Evolutionary conservation across 352 stramenopile genomes (phyloP).

Genomic region (Globisporangium solare): DNA sequence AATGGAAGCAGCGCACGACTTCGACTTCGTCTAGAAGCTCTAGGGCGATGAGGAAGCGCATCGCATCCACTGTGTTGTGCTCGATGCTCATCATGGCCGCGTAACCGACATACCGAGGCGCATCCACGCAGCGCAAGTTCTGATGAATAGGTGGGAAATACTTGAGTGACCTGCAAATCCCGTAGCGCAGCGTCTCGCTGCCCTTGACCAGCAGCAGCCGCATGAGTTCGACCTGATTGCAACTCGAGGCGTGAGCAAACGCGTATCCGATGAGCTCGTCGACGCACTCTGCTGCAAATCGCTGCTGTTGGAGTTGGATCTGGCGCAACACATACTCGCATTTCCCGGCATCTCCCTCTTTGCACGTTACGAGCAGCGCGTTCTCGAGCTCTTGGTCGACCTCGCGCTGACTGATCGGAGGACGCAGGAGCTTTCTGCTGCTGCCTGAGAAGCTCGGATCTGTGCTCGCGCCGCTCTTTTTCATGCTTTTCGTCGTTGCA

Average conservation of each 20-base stretch:
- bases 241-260: slow-evolving; percentile 13
- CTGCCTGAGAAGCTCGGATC: neutral
- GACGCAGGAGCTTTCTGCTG: neutral
- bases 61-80: slow-evolving; percentile 27
- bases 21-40: slow-evolving; percentile 33
- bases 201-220: slow-evolving; percentile 6
- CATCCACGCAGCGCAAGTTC: slow-evolving; percentile 27
- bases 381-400: slow-evolving; percentile 9
- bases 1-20: slow-evolving; percentile 28
- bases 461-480: no score
- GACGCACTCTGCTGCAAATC: neutral
- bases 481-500: no score
- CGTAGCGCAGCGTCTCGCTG: slow-evolving; percentile 16
- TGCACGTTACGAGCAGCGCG: slow-evolving; percentile 2
- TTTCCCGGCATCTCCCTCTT: slow-evolving; percentile 10
- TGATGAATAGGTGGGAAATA: slow-evolving; percentile 23
- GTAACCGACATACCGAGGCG: slow-evolving; percentile 37
- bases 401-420: neutral
- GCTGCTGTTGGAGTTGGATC: slow-evolving; percentile 6
- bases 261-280: slow-evolving; percentile 20
- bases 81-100: slow-evolving; percentile 37
- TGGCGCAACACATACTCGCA: neutral
- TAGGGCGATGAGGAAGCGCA: slow-evolving; percentile 25
- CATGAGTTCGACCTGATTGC: slow-evolving; percentile 13
- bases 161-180: slow-evolving; percentile 27